Conservation (phyloP, 208 protist species). For the Novymonas esmeraldas region DNA sequence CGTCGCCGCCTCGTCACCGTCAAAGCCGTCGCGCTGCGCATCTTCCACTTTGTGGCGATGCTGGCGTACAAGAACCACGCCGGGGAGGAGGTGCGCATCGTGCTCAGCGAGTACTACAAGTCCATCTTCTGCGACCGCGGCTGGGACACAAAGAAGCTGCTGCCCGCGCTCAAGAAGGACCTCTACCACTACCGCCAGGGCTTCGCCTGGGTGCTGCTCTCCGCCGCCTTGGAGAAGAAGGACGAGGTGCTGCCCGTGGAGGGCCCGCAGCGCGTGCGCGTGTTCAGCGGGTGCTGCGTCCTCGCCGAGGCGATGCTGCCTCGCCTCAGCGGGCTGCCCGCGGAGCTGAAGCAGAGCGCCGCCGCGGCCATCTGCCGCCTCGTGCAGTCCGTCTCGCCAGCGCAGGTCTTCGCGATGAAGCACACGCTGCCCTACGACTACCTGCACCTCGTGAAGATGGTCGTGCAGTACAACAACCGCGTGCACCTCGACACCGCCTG, state of each 20-base stretch:
- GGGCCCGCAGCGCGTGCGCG: conserved; percentile 71
- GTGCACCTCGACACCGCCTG: conserved; percentile 73
- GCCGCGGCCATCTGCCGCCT: conserved; percentile 55
- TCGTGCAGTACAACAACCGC: conserved; percentile 85
- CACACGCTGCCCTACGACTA: conserved; percentile 85
- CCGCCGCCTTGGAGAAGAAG: conserved; percentile 78
- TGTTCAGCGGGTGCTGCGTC: conserved; percentile 75
- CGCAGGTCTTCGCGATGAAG: conserved; percentile 81
- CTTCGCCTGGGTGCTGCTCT: conserved; percentile 83
- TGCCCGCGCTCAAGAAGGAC: conserved; percentile 78
- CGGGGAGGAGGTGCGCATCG: conserved; percentile 82
- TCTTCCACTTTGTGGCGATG: conserved; percentile 83
- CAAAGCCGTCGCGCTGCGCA: conserved; percentile 67
- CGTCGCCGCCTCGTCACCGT: conserved; percentile 66
- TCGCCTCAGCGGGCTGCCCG: conserved; percentile 72
- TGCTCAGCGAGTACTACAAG: conserved; percentile 85
- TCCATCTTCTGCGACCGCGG: conserved; percentile 91
- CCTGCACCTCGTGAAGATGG: conserved; percentile 81
- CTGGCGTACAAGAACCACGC: conserved; percentile 91
- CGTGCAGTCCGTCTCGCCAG: conserved; percentile 59
- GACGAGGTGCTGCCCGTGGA: conserved; percentile 61
- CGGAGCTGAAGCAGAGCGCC: conserved; percentile 50
- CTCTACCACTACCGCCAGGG: conserved; percentile 89
- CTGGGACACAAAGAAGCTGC: conserved; percentile 78
- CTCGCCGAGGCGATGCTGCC: conserved; percentile 80